Conservation (phyloP, 2,329 filamentous ascomycete genomes). For the Teratosphaeria gauchensis region DNA sequence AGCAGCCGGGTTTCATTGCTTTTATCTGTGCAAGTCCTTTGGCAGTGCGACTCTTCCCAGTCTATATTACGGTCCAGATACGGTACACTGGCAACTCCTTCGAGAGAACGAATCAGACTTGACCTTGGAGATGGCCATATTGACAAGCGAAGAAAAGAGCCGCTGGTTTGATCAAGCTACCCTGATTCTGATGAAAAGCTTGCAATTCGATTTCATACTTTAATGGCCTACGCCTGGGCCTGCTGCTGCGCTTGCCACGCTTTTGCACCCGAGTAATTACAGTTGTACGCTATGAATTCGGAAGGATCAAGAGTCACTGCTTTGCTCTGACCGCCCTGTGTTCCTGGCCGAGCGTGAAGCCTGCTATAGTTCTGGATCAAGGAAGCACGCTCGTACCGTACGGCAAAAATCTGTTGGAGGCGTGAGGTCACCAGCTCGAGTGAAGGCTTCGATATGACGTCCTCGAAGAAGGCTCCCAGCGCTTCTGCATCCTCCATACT, state of each 20-base stretch:
- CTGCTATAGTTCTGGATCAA: conserved; percentile 1
- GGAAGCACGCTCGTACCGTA: conserved; percentile 28
- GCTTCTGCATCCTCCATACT: conserved; percentile 36
- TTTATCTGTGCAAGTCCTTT: too few species aligned
- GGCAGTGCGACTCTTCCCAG: too few species aligned
- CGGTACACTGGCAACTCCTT: too few species aligned
- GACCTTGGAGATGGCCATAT: too few species aligned
- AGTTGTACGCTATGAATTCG: not conserved
- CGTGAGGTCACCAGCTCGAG: conserved; percentile 15
- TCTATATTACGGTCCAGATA: too few species aligned
- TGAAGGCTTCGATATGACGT: conserved; percentile 9
- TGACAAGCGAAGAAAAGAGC: too few species aligned
- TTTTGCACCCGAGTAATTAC: not conserved
- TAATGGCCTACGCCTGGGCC: not conserved
- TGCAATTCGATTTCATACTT: not conserved
- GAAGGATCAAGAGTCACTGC: not conserved
- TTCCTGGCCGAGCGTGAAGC: not conserved
- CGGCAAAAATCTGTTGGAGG: conserved; percentile 18
- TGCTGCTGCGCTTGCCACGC: not conserved
- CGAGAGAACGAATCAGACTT: too few species aligned
- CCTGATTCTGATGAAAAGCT: not conserved
- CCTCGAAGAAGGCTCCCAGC: conserved; percentile 17
- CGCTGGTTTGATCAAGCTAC: too few species aligned
- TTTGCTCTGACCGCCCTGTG: not conserved
- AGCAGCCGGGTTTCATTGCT: too few species aligned